Evolutionary conservation across 257 asterid genomes (phyloP), one percentile per base, ranked within the genome.

Genomic region (Solanum raphanifolium): DNA sequence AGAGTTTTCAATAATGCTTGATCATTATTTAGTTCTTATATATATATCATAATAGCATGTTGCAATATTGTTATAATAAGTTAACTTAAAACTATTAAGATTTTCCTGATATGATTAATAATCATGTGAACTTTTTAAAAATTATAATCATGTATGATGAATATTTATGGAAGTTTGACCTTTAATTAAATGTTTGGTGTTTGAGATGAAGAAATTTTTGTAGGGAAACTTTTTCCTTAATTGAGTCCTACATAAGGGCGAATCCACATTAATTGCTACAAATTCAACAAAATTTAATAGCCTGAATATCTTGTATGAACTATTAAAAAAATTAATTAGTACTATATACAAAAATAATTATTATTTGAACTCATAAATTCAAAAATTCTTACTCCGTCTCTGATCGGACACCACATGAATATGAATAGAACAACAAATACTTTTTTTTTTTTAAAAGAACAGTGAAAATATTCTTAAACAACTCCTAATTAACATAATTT

Each of bases 161-260:
- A 78, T 46, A 46, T 78, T 41, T 0, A 78, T 76, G 11, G 18
- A 43, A 81, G 16, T 15, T 79, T 25, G 9, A 10, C 5, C 46
- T 21, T 78, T 41, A 13, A 69, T 31, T 29, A 69, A 5, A 69
- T 31, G 7, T 71, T 18, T 71, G 13, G 8, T 1, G 4, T 72
- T 72, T 0, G 0, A 32, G 25, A 4, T 31, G 10, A 31, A 71
- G 6, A 15, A 7, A 1, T 31, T 71, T 13, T 3, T 15, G n/a
- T 69, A 31, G 8, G 2, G 1, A 73, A 0, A 34, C 16, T 34
- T 73, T 73, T 2, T 6, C 1, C 16, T 73, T 20, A 34, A 73
- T 20, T 35, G 15, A 15, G 23, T 7, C 2, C 10, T 31, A 68
- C 11, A 6, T 1, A 29, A 18, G 12, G 3, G 3, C 3, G 3